These are phyloP conservation scores for Nothophoma quercina DNA, from an alignment of 2,329 filamentous ascomycete genomes.

Conservation along the genomic window DNA sequence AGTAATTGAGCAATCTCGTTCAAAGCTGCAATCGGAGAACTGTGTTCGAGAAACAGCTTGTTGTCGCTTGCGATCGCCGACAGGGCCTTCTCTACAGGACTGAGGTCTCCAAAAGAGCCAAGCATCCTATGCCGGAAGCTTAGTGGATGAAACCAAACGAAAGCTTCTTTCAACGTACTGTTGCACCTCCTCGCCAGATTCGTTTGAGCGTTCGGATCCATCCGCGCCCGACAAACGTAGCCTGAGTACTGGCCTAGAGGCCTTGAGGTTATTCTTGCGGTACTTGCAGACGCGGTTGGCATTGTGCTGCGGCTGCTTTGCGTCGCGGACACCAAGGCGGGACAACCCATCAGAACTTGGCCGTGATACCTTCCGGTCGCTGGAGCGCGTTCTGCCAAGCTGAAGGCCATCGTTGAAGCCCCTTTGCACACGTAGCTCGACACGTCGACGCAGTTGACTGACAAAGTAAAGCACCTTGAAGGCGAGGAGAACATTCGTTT, in stretches of 20 bases:
- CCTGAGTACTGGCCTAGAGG: constrained; percentile 29
- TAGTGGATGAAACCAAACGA: constrained; percentile 44
- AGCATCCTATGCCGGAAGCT: constrained; percentile 43
- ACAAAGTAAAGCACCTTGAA: constrained; percentile 50
- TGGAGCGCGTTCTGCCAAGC: constrained; percentile 33
- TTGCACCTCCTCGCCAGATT: constrained; percentile 45
- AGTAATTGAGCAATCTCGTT: constrained; percentile 38
- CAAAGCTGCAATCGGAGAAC: constrained; percentile 39
- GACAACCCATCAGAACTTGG: constrained; percentile 38
- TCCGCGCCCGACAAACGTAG: constrained; percentile 29
- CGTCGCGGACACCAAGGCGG: constrained; percentile 29
- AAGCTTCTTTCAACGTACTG: constrained; percentile 43
- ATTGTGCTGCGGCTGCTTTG: constrained; percentile 31
- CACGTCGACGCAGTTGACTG: constrained; percentile 48
- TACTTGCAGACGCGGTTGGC: constrained; percentile 36
- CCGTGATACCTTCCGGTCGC: constrained; percentile 35
- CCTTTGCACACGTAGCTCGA: constrained; percentile 40
- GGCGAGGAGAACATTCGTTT: constrained; percentile 45
- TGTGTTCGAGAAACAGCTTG: constrained; percentile 47
- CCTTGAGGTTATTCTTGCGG: constrained; percentile 26
- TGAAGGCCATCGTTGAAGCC: constrained; percentile 27
- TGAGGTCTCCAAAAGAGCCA: constrained; percentile 35
- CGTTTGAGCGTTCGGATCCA: constrained; percentile 40
- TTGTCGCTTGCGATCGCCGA: constrained; percentile 41
- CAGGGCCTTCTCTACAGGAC: constrained; percentile 31